These are phyloP conservation scores for Hypholoma fasciculare DNA, from an alignment of 768 basidiomycete genomes.

Conservation along the genomic window DNA sequence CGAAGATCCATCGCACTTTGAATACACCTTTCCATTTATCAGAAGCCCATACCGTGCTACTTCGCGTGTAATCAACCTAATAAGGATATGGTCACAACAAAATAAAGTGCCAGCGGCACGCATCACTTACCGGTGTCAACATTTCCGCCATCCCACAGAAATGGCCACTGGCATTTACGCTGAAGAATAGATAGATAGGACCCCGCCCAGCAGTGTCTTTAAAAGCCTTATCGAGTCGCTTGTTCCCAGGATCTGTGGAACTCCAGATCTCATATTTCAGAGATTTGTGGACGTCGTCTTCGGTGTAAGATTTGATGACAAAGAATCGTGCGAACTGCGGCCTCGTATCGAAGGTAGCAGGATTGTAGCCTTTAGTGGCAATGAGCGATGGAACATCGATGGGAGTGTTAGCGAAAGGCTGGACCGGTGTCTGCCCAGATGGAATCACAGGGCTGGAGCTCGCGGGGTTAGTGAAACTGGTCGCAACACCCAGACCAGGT, in stretches of 20 bases:
- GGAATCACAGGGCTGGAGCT: slow-evolving; percentile 21
- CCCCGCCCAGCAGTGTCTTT: slow-evolving; percentile 90
- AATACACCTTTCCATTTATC: slow-evolving; percentile 99
- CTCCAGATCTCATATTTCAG: slow-evolving; percentile 98
- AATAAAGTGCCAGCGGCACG: background rate
- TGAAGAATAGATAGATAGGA: slow-evolving; percentile 98
- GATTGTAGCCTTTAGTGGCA: slow-evolving; percentile 90
- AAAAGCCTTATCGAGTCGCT: slow-evolving; percentile 96
- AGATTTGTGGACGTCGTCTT: slow-evolving; percentile 98
- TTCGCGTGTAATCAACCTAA: slow-evolving; percentile 88
- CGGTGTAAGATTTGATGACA: slow-evolving; percentile 98
- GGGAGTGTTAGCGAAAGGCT: slow-evolving; percentile 59
- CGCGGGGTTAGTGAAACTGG: slow-evolving; percentile 32
- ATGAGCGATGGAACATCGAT: slow-evolving; percentile 87
- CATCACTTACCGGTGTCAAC: slow-evolving; percentile 76
- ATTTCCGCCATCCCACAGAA: slow-evolving; percentile 99
- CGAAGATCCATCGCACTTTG: slow-evolving; percentile 97
- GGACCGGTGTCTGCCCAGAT: slow-evolving; percentile 40
- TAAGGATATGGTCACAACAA: no score
- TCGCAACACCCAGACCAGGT: slow-evolving; percentile 37
- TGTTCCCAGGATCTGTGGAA: slow-evolving; percentile 95
- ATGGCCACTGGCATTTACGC: slow-evolving; percentile 96
- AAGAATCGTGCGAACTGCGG: slow-evolving; percentile 89
- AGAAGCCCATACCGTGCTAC: slow-evolving; percentile 97
- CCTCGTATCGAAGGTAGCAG: slow-evolving; percentile 76